Evolutionary conservation across 1,284 basidiomycete species (phyloP).

Genomic region (Rhodotorula sp.): DNA sequence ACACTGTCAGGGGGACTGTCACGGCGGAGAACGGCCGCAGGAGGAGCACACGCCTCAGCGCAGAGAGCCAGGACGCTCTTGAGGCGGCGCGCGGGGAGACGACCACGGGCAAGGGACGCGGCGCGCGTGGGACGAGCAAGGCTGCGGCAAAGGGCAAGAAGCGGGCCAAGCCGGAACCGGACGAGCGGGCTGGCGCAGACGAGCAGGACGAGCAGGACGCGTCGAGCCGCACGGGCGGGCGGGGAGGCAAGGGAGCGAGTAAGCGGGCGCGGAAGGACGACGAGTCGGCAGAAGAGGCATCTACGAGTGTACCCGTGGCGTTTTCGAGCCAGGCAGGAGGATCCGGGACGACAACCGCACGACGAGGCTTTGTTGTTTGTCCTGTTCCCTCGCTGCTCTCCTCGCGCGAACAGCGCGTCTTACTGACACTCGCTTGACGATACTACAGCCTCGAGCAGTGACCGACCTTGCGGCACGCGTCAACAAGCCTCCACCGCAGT

Average conservation of each 20-base stretch:
- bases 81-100: too few species aligned
- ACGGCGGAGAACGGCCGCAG: slow-evolving; percentile 7
- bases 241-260: not conserved
- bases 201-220: slow-evolving; percentile 5
- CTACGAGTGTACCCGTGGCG: not conserved
- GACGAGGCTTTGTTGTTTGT: slow-evolving; percentile 28
- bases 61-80: not conserved
- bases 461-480: slow-evolving; percentile 12
- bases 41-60: slow-evolving; percentile 10
- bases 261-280: slow-evolving; percentile 10
- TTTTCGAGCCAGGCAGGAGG: not conserved
- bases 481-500: slow-evolving; percentile 23
- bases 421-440: not conserved
- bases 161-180: not conserved
- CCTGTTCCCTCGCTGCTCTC: not conserved
- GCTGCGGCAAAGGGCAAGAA: slow-evolving; percentile 1
- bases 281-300: not conserved
- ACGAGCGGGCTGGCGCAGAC: not conserved
- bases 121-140: not conserved
- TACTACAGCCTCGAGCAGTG: slow-evolving; percentile 29
- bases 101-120: not conserved
- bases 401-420: slow-evolving; percentile 5
- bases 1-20: not conserved
- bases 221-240: not conserved
- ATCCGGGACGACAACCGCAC: not conserved